These are phyloP conservation scores for Ogataea chonburiensis DNA, from an alignment of 805 yeast species.

Conservation along the genomic window DNA sequence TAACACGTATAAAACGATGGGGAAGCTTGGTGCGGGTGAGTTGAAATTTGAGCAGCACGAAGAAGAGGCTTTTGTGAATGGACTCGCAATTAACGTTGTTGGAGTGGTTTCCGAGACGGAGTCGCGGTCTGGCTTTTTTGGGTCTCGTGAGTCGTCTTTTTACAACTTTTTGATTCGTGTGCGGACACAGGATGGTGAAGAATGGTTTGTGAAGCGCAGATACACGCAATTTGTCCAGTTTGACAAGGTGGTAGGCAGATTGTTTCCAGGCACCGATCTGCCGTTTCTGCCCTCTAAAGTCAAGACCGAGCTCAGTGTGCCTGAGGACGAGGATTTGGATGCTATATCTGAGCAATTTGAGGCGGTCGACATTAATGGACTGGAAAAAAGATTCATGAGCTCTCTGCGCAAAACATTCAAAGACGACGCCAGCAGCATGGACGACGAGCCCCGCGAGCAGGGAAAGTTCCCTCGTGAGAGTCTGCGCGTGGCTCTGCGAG, in stretches of 20 bases:
- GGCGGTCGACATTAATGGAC: constrained; percentile 17
- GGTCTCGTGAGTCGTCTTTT: constrained; percentile 23
- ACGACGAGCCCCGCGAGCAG: constrained; percentile 12
- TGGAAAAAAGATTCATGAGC: constrained; percentile 24
- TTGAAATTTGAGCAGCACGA: constrained; percentile 37
- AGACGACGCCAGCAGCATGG: constrained; percentile 9
- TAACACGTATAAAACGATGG: constrained; percentile 41
- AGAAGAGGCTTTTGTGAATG: constrained; percentile 46
- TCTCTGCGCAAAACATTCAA: constrained; percentile 16
- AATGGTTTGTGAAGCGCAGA: constrained; percentile 54
- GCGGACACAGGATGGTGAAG: constrained; percentile 33
- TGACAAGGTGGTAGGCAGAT: constrained; percentile 47
- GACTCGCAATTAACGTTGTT: constrained; percentile 61
- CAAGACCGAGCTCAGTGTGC: constrained; percentile 24
- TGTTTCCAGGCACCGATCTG: constrained; percentile 68
- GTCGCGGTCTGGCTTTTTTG: constrained; percentile 24
- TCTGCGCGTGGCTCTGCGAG: constrained; percentile 72
- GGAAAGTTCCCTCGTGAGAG: constrained; percentile 63
- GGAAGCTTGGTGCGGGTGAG: constrained; percentile 30
- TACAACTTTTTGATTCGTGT: constrained; percentile 52
- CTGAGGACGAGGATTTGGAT: constrained; percentile 15
- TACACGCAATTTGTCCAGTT: constrained; percentile 68
- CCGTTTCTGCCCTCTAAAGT: constrained; percentile 35
- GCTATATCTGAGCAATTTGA: constrained; percentile 8
- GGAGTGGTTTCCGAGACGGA: constrained; percentile 52